Percentiles rank a stretch among this genome's conserved stretches.
phyloP scores from a whole-genome alignment of 257 asterid genomes.

The Plantago ovata region DNA sequence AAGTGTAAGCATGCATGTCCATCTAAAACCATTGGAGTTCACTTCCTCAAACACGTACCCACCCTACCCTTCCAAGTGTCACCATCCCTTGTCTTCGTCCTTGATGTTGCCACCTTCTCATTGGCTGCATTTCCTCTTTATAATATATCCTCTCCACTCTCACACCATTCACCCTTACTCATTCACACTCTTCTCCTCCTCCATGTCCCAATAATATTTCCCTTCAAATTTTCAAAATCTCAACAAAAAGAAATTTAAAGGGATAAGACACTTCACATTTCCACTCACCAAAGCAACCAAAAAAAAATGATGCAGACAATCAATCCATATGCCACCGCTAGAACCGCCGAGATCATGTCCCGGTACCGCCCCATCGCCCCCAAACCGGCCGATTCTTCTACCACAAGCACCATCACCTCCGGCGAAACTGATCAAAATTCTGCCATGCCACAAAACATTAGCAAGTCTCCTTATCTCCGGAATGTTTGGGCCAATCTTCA shows the following conservation, averaged over 20 bases:
- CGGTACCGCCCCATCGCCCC: constrained; percentile 92
- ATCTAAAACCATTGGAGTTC: constrained; percentile 19
- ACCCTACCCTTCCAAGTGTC: constrained; percentile 74
- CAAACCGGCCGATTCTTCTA: constrained; percentile 56
- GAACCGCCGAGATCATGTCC: constrained; percentile 91
- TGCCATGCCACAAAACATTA: constrained; percentile 45
- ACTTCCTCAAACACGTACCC: constrained; percentile 74
- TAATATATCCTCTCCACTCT: constrained; percentile 7
- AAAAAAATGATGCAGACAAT: constrained; percentile 60
- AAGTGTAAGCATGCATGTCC: constrained; percentile 80
- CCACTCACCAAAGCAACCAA: no score
- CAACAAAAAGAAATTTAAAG: no score
- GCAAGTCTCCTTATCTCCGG: constrained; percentile 60
- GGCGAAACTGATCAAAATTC: constrained; percentile 19
- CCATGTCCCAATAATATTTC: background rate
- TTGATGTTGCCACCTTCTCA: constrained; percentile 64
- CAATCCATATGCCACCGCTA: constrained; percentile 50
- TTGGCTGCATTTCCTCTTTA: constrained; percentile 37
- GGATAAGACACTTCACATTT: no score
- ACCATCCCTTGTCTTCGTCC: background rate
- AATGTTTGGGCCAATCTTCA: constrained; percentile 80
- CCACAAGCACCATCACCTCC: constrained; percentile 2
- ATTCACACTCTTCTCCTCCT: background rate
- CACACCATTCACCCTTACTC: constrained; percentile 11
- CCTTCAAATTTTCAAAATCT: no score